Conservation (phyloP, 768 basidiomycete genomes). For the Psilocybe azurescens region DNA sequence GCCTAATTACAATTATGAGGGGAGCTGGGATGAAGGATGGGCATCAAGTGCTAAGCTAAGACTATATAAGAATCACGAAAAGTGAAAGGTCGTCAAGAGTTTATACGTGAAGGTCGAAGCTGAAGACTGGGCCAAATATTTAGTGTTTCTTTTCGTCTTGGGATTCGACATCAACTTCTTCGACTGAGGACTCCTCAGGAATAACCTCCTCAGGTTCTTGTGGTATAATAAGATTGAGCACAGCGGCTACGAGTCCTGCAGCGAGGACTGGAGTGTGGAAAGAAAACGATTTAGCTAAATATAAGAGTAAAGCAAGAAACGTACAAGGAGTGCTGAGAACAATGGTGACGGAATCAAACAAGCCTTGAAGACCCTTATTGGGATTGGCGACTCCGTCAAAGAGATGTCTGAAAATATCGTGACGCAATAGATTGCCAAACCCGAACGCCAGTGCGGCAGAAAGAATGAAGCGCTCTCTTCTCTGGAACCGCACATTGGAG, state of each 20-base stretch:
- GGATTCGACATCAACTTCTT: slow-evolving; percentile 34
- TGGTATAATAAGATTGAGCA: slow-evolving; percentile 65
- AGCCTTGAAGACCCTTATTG: slow-evolving; percentile 61
- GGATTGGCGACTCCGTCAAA: slow-evolving; percentile 66
- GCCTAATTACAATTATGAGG: too few relatives aligned
- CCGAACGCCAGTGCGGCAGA: slow-evolving; percentile 74
- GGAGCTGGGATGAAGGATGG: too few relatives aligned
- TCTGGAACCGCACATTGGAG: slow-evolving; percentile 59
- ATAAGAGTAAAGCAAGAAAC: slow-evolving; percentile 27
- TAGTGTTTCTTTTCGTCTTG: slow-evolving; percentile 24
- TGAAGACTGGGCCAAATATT: not conserved
- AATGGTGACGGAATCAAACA: slow-evolving; percentile 82
- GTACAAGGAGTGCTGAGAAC: slow-evolving; percentile 82
- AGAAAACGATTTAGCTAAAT: not conserved
- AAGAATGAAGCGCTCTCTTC: slow-evolving; percentile 72
- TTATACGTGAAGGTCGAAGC: too few relatives aligned
- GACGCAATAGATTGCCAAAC: slow-evolving; percentile 71
- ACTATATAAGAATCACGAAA: too few relatives aligned
- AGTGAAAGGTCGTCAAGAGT: too few relatives aligned
- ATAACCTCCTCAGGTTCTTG: slow-evolving; percentile 29
- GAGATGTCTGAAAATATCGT: slow-evolving; percentile 67
- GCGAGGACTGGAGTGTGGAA: slow-evolving; percentile 28
- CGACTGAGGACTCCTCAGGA: slow-evolving; percentile 22
- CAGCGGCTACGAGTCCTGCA: slow-evolving; percentile 59
- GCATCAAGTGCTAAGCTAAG: too few relatives aligned